Evolutionary conservation across 1,284 basidiomycete genomes (phyloP), one percentile per base, ranked within the genome.

Genomic region (Mycosarcoma mackinlayi): DNA sequence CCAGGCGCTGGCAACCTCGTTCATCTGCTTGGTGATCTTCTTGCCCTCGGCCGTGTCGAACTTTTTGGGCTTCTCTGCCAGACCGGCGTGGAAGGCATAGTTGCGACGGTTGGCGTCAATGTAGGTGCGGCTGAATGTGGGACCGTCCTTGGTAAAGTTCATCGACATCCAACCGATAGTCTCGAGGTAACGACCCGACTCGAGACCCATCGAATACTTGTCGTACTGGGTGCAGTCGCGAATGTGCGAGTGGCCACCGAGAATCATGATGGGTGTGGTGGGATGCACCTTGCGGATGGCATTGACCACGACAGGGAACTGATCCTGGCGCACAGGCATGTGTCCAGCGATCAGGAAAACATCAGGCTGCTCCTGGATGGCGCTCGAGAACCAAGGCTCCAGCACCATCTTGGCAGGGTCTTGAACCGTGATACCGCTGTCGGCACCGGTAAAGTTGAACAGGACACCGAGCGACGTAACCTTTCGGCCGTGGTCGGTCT

Each of bases 71-170:
- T 57, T 51, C 41, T 54, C 39, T 7, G 54, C 44, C n/a, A 80
- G 67, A 14, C 58, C 57, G 10, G 73, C 70, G 38, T 75, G 73
- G 61, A 48, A 65, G 25, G 73, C 64, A 39, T 73, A 84, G 67
- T 84, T 80, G 34, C 80, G 77, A 1, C 83, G 79, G 71, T 85
- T 86, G 41, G 83, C 84, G 56, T 86, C 85, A 27, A 86, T 76
- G 75, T 86, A 86, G 18, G 83, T 68, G 23, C 85, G 68, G 46
- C 83, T 77, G 18, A 85, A 81, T 4, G 77, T 71, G 11, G 85
- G 76, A n/a, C 55, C 54, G 8, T 55, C 28, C 40, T 67, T 40
- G 35, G 73, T 73, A 39, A 72, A 62, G 45, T 74, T 45, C 56
- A 68, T 56, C 52, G 64, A 56, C 23, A 61, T 34, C 66, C 68